These are phyloP conservation scores for Starmerella khaoyaiensis DNA, from an alignment of 805 yeast species.

Conservation along the genomic window DNA sequence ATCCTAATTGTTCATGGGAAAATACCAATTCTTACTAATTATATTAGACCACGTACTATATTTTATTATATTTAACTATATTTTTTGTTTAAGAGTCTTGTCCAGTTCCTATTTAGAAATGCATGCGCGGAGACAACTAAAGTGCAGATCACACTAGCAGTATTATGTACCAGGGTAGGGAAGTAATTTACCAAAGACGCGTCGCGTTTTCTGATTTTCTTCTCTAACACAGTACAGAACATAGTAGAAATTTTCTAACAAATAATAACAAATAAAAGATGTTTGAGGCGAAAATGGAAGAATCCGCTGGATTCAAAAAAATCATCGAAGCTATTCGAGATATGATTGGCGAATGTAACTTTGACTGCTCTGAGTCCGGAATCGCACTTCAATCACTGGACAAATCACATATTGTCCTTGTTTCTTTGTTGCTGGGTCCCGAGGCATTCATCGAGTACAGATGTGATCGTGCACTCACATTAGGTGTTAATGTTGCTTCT, in stretches of 20 bases:
- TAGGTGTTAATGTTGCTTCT: slow-evolving; percentile 84
- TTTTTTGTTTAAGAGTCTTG: background rate
- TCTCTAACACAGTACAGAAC: background rate
- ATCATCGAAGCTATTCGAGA: slow-evolving; percentile 90
- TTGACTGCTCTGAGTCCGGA: slow-evolving; percentile 92
- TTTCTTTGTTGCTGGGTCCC: slow-evolving; percentile 72
- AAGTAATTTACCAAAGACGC: no score
- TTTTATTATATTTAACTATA: slow-evolving; percentile 1
- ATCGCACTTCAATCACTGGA: slow-evolving; percentile 95
- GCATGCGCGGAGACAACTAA: no score
- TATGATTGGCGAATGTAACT: slow-evolving; percentile 87
- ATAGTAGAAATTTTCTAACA: background rate
- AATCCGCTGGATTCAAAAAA: slow-evolving; percentile 83
- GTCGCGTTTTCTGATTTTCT: slow-evolving; percentile 1
- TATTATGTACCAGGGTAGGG: background rate
- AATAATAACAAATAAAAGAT: slow-evolving; percentile 29
- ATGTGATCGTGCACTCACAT: slow-evolving; percentile 84
- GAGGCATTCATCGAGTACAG: slow-evolving; percentile 85
- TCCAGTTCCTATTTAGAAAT: background rate
- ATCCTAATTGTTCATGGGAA: slow-evolving; percentile 25
- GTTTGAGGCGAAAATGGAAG: slow-evolving; percentile 95
- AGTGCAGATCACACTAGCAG: no score
- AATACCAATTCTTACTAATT: background rate
- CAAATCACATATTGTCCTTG: slow-evolving; percentile 88
- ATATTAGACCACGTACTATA: background rate